Base-by-base conservation (phyloP, 495 filamentous ascomycete species). In the Penicillium soppii region DNA sequence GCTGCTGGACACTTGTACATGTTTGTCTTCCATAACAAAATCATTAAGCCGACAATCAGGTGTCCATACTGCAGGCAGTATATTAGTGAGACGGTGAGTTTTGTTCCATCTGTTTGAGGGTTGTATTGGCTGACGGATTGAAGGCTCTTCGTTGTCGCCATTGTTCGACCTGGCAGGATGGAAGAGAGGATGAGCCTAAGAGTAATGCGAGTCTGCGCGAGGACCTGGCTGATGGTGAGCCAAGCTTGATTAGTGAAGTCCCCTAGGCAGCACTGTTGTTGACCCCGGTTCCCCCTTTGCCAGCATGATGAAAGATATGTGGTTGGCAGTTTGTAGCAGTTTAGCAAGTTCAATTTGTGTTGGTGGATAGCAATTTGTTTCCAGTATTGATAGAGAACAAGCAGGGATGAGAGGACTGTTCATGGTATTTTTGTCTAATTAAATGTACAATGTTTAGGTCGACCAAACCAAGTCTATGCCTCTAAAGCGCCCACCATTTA, bases 101-200 rank as follows among this genome's bases (percentile, higher is more conserved):
- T 43, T 25, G 4, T 21, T 39, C 25, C 12, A 6, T 52, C 13
- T 7, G 3, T 41, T 8, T 23, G 10, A 12, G 0, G 1, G 15
- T 17, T 13, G n/a, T 1, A 8, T 5, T 2, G 13, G 21, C 20
- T 57, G 3, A 43, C 35, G 0, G 1, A 5, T 12, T 2, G 8
- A 38, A 88, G 84, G 82, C 83, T 15, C 59, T 67, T 40, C 76
- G 86, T 1, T 90, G 87, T 64, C 61, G 85, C 15, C 85, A 89
- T 53, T 90, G 87, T 61, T 88, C 85, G 5, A 88, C 82, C 52
- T 90, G 87, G 87, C 80, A 83, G 56, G 87, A 90, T 70, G 87
- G 86, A n/a, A 74, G 86, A 55, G 87, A 90, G 62, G 83, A 88
- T 44, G 27, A 41, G 7, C 37, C 36, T 2, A 15, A 23, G 23